Conservation (phyloP, 192 early-diverging fungal species). For the Rhizoclosmatium globosum region DNA sequence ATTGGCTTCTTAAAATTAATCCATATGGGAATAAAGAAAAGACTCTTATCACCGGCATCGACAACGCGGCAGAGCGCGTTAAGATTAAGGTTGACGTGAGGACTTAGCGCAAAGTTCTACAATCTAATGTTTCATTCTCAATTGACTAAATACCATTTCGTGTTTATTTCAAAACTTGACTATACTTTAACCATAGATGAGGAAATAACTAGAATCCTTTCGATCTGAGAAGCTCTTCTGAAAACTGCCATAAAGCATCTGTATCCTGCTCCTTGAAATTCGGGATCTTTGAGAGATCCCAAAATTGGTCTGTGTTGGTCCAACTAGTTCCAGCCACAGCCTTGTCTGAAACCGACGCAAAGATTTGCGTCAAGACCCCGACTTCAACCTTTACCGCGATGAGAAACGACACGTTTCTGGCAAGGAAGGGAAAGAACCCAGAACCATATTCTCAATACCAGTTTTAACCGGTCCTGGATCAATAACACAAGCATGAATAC, state of each 20-base stretch:
- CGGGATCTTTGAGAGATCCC: constrained; percentile 10
- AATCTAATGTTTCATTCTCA: too few relatives aligned
- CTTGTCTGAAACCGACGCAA: constrained; percentile 8
- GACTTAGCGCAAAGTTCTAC: too few relatives aligned
- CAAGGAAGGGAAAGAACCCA: constrained; percentile 11
- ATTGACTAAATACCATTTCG: too few relatives aligned
- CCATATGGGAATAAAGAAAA: too few relatives aligned
- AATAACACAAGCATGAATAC: constrained; percentile 18
- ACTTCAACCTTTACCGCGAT: constrained; percentile 5
- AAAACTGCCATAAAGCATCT: constrained; percentile 18
- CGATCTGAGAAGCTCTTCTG: constrained; percentile 23
- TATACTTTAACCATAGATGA: neutral
- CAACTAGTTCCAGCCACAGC: constrained; percentile 4
- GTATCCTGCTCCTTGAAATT: constrained; percentile 10
- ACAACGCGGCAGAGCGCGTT: too few relatives aligned
- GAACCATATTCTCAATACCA: constrained; percentile 10
- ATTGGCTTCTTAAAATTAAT: too few relatives aligned
- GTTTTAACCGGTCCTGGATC: constrained; percentile 21
- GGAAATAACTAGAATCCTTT: constrained; percentile 20
- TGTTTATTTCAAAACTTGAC: neutral
- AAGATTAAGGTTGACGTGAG: too few relatives aligned
- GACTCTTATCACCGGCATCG: too few relatives aligned
- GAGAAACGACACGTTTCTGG: neutral
- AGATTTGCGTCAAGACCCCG: constrained; percentile 10
- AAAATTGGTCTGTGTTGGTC: constrained; percentile 13